Base-by-base conservation (phyloP, 805 yeast species). In the Wilhelminamyces savonicus region DNA sequence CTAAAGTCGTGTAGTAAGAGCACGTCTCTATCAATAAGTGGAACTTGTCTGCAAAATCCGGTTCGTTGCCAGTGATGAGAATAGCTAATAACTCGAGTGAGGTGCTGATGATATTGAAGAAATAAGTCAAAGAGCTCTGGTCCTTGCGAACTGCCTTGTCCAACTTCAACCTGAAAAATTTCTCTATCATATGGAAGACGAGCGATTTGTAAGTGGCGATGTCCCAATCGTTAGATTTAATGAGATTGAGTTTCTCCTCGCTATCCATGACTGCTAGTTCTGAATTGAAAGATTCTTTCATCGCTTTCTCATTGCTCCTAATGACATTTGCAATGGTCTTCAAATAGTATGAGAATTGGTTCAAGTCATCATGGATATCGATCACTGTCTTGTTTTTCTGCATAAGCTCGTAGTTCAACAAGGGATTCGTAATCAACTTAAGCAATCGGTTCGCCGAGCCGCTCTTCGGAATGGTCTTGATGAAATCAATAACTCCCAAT, bases 371-470 rank as follows among this genome's bases (percentile, higher is more conserved):
- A 15, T 69, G 56, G 2, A 54, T 50, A 2, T 50, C 48, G 13
- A 74, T 29, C 3, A 28, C 29, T 7, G 29, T 23, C 31, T 48
- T 34, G 30, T 55, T 32, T 28, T 40, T 32, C 44, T 43, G 38
- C 62, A 71, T 16, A 41, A 60, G 44, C 48, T 59, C 35, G 34
- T 56, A 59, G 8, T 60, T 50, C 25, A 76, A 45, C 9, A 84
- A 47, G 5, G 81, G 74, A n/a, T 69, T 65, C 2, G 80, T 59
- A 13, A 69, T 57, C 25, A 85, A 53, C 35, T 76, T 75, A 36
- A 84, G 71, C 4, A 88, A 51, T 32, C 81, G 64, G 35, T 75
- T 76, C 0, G 78, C 54, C 1, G 79, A 64, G 0, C 87, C 87
- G 16, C 68, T 58, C 25, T 62, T 55, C 3, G 71, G 32, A 5